Base-by-base conservation (phyloP, 331 rosid genomes). In the Quercus lobata region DNA sequence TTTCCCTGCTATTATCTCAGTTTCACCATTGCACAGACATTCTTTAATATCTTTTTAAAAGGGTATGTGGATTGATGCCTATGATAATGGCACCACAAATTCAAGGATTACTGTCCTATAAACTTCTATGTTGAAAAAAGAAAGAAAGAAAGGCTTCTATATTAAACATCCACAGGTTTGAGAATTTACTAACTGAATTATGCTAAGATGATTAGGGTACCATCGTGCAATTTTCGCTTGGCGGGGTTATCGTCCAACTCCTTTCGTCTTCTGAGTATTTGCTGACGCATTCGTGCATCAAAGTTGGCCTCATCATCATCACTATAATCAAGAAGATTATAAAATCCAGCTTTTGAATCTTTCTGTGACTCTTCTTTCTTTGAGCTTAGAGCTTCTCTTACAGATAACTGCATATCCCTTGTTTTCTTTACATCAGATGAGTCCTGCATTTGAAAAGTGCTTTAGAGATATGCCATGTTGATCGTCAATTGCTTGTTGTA, bases 271-370 rank as follows among this genome's bases (percentile, higher is more conserved):
- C 77, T 87, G 62, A 96, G 94, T 86, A 96, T 93, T 80, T 83
- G 92, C 85, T 74, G 82, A 69, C 98, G 97, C 99, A 96, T 96
- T 74, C 92, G 86, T 71, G 94, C 80, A 86, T 93, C 98, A 81
- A 96, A 96, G 85, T 88, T 86, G 55, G 96, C 93, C 83, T 92
- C 92, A 34, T 86, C 88, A 16, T 91, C 92, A 80, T 91, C 90
- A 22, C 91, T 83, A 60, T 84, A 79, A 81, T 84, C 82, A 68
- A 73, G 80, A 69, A 60, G 73, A 75, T 84, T 79, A 53, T 55
- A 82, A 52, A 80, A 69, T 68, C 72, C 85, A 80, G 86, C 77
- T 72, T 84, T 87, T 44, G 79, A 73, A 70, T 87, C 90, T 84
- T 83, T 90, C 52, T 2, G 86, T 70, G 82, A 71, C 78, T 89